Conservation (phyloP, 345 rosid genomes). For the Hevea brasiliensis region DNA sequence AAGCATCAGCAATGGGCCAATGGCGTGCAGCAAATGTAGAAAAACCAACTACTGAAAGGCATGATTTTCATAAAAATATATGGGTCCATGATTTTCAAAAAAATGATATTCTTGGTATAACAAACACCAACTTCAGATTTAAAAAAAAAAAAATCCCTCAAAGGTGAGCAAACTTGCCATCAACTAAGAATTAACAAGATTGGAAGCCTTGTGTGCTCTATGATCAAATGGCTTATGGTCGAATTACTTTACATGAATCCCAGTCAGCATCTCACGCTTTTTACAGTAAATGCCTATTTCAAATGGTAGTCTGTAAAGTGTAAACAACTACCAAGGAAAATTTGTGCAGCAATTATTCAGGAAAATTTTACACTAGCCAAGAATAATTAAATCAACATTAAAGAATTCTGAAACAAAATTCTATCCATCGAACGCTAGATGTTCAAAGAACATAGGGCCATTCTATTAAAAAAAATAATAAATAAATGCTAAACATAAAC, state of each 20-base stretch:
- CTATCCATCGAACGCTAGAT: not conserved
- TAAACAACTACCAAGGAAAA: too few relatives aligned
- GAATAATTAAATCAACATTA: not conserved
- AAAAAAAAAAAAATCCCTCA: not conserved
- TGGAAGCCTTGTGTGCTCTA: not conserved
- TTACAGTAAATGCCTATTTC: not conserved
- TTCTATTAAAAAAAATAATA: too few relatives aligned
- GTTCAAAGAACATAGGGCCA: not conserved
- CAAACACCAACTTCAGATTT: not conserved
- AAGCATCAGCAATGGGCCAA: not conserved
- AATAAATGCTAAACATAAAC: too few relatives aligned
- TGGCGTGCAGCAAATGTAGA: not conserved
- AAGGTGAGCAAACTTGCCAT: not conserved
- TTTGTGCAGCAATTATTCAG: not conserved
- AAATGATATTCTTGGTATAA: not conserved
- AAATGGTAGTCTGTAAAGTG: not conserved
- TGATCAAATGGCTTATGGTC: not conserved
- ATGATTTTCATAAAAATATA: too few relatives aligned
- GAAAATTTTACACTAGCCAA: not conserved
- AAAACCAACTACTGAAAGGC: too few relatives aligned
- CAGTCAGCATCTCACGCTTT: not conserved
- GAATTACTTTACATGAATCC: not conserved
- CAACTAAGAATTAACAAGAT: not conserved
- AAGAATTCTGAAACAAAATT: not conserved
- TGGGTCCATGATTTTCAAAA: not conserved